A percentile compares a stretch with the other conserved stretches of the same genome.
Evolutionary conservation across 106 monocot species (phyloP).

Genomic region (Dioscorea zingiberensis): DNA sequence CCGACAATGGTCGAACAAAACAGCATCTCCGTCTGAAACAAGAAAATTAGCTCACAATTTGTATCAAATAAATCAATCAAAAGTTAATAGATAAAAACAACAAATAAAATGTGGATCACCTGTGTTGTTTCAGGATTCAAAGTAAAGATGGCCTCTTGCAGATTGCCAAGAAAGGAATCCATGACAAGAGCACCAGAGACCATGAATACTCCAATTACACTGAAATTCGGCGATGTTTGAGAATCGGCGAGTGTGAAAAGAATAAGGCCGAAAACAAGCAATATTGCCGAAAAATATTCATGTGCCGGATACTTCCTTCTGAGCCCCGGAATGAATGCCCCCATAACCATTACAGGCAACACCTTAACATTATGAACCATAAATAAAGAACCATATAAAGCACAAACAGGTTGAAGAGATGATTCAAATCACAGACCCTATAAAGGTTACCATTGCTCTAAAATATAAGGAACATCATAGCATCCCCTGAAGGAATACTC

Average conservation of each 20-base stretch:
- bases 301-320: slow-evolving; percentile 76
- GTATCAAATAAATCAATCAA: neutral
- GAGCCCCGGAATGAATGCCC: slow-evolving; percentile 89
- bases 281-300: slow-evolving; percentile 75
- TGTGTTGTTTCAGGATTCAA: slow-evolving; percentile 88
- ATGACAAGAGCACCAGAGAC: slow-evolving; percentile 75
- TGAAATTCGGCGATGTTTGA: slow-evolving; percentile 84
- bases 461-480: too few relatives aligned
- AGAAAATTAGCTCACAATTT: neutral
- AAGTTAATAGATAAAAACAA: neutral
- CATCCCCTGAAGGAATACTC: too few relatives aligned
- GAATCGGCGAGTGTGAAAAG: slow-evolving; percentile 90
- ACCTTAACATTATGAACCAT: slow-evolving; percentile 33
- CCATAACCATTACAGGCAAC: slow-evolving; percentile 94
- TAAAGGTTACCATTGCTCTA: too few relatives aligned
- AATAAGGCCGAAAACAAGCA: slow-evolving; percentile 82
- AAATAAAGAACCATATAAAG: too few relatives aligned
- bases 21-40: slow-evolving; percentile 82
- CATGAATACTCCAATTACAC: slow-evolving; percentile 75
- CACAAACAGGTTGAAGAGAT: too few relatives aligned
- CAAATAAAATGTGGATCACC: slow-evolving; percentile 23
- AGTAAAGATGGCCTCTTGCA: slow-evolving; percentile 91
- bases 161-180: slow-evolving; percentile 90
- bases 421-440: too few relatives aligned
- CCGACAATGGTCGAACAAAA: slow-evolving; percentile 89